Evolutionary conservation across 176 grass and related monocot species (phyloP).

Genomic region (Hordeum vulgare): MorexV3_pseudomolecules_assembly NC_058522.1:329820577-329821076

Average conservation of each 20-base stretch:
- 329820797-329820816: background rate
- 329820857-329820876: background rate
- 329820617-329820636: background rate
- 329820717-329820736: background rate
- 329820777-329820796: background rate
- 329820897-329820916: background rate
- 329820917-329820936: background rate
- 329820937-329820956: background rate
- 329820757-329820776: conserved; percentile 23
- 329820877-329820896: conserved; percentile 16
- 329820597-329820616: background rate
- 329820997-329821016: background rate
- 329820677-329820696: background rate
- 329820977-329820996: background rate
- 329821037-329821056: background rate
- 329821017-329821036: background rate
- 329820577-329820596: background rate
- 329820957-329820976: background rate
- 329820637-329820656: conserved; percentile 8
- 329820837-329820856: conserved; percentile 1
- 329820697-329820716: background rate
- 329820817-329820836: background rate
- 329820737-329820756: background rate
- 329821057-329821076: background rate
- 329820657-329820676: background rate